Evolutionary conservation across 441 rosid genomes (phyloP).

Genomic region (Gossypium aridum): DNA sequence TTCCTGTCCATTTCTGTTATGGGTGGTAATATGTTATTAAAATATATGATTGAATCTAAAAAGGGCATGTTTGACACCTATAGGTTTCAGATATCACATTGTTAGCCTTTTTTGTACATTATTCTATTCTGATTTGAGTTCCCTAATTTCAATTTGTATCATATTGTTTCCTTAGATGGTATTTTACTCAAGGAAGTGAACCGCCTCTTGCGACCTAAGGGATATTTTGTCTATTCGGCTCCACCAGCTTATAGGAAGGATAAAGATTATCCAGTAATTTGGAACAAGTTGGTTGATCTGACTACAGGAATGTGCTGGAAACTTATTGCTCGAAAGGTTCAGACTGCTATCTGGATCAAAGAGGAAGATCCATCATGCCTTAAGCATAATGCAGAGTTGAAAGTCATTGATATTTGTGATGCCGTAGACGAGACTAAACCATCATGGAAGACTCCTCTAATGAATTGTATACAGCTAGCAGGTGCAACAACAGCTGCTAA

Average conservation of each 20-base stretch:
- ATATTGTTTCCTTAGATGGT: slow-evolving; percentile 52
- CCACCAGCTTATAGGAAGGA: slow-evolving; percentile 84
- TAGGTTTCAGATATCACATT: neutral
- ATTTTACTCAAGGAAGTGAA: slow-evolving; percentile 84
- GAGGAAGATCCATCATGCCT: slow-evolving; percentile 57
- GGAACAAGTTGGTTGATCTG: slow-evolving; percentile 71
- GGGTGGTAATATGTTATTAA: neutral
- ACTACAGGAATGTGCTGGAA: slow-evolving; percentile 91
- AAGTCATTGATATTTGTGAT: slow-evolving; percentile 57
- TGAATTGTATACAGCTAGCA: slow-evolving; percentile 49
- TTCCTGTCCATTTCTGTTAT: neutral
- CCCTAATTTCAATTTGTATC: neutral
- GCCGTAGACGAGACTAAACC: slow-evolving; percentile 45
- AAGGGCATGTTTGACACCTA: neutral
- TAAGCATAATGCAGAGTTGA: slow-evolving; percentile 43
- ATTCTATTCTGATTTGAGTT: neutral
- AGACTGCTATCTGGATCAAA: slow-evolving; percentile 90
- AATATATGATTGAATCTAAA: neutral
- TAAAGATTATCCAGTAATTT: slow-evolving; percentile 71
- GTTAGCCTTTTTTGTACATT: neutral
- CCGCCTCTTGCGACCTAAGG: slow-evolving; percentile 72
- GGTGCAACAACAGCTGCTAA: slow-evolving; percentile 22
- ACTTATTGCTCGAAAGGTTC: slow-evolving; percentile 73
- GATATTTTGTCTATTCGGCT: slow-evolving; percentile 88
- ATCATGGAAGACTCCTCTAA: slow-evolving; percentile 68